phyloP scores from a whole-genome alignment of 2,329 filamentous ascomycete genomes.

The Exophiala spinifera region DNA sequence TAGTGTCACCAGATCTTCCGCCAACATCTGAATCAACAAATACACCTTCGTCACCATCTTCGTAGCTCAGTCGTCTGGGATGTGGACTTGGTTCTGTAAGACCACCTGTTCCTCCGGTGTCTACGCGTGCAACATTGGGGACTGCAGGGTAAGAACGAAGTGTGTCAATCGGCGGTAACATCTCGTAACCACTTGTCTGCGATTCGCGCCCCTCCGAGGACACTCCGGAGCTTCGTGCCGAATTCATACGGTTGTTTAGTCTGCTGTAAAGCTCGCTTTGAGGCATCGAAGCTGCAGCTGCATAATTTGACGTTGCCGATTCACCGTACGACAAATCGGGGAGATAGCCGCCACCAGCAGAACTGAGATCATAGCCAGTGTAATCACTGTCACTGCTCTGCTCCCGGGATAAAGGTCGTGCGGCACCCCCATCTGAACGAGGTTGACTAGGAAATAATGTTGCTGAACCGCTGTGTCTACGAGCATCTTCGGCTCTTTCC shows the following conservation, averaged over 20 bases:
- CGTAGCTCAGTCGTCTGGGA: slow-evolving; percentile 74
- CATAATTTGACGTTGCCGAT: slow-evolving; percentile 36
- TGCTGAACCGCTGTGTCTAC: slow-evolving; percentile 52
- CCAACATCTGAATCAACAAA: slow-evolving; percentile 52
- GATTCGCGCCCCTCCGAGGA: slow-evolving; percentile 30
- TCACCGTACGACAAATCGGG: slow-evolving; percentile 61
- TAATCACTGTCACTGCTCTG: slow-evolving; percentile 69
- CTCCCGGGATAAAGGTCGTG: slow-evolving; percentile 30
- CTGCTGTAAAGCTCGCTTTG: slow-evolving; percentile 23
- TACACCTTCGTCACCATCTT: slow-evolving; percentile 80
- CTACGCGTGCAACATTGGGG: slow-evolving; percentile 64
- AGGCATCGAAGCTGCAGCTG: slow-evolving; percentile 20
- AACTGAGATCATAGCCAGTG: slow-evolving; percentile 66
- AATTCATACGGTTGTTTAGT: slow-evolving; percentile 27
- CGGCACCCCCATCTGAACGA: slow-evolving; percentile 35
- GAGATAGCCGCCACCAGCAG: slow-evolving; percentile 70
- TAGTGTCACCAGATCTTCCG: slow-evolving; percentile 57
- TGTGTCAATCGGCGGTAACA: slow-evolving; percentile 49
- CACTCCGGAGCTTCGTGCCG: slow-evolving; percentile 29
- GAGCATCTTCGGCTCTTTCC: slow-evolving; percentile 58
- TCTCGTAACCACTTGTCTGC: slow-evolving; percentile 32
- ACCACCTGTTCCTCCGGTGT: slow-evolving; percentile 87
- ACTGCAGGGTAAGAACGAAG: slow-evolving; percentile 57
- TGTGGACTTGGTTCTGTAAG: slow-evolving; percentile 68
- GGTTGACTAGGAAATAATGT: slow-evolving; percentile 34